Evolutionary conservation across 345 rosid genomes (phyloP).

Genomic region (Bretschneidera sinensis): DNA sequence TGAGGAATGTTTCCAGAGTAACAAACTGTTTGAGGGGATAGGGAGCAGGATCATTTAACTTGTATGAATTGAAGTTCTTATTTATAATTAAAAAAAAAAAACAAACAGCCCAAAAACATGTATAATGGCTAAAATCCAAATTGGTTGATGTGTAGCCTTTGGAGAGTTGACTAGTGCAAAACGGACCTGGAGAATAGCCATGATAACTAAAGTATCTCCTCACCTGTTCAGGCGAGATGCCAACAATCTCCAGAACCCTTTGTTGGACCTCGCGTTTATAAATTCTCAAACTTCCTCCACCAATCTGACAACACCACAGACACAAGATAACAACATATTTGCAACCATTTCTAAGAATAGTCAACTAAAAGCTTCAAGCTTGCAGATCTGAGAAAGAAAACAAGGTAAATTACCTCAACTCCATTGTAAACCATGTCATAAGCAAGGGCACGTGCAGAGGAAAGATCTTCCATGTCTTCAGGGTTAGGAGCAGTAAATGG

Average conservation of each 20-base stretch:
- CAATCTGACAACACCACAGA: conserved; percentile 55
- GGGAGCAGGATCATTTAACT: no score
- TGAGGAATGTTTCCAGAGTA: background rate
- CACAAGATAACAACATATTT: background rate
- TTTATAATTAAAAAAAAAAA: no score
- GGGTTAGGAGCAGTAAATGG: conserved; percentile 97
- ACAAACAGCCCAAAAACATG: no score
- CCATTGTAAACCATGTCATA: conserved; percentile 99
- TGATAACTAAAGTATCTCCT: conserved; percentile 12
- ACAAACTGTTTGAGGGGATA: no score
- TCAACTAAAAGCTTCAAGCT: conserved; percentile 4
- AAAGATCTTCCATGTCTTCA: conserved; percentile 76
- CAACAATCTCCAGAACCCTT: conserved; percentile 78
- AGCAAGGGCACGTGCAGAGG: conserved; percentile 91
- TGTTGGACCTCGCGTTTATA: conserved; percentile 82
- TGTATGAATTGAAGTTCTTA: background rate
- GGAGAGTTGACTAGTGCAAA: no score
- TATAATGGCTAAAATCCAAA: no score
- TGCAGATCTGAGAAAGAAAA: conserved; percentile 4
- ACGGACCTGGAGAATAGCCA: background rate
- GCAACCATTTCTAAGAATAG: background rate
- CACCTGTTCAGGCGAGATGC: conserved; percentile 76
- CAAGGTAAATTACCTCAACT: conserved; percentile 58
- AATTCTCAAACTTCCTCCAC: conserved; percentile 98
- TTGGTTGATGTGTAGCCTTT: no score